phyloP scores from a whole-genome alignment of 192 early-diverging fungal genomes.

The Lunasporangiospora selenospora region DNA sequence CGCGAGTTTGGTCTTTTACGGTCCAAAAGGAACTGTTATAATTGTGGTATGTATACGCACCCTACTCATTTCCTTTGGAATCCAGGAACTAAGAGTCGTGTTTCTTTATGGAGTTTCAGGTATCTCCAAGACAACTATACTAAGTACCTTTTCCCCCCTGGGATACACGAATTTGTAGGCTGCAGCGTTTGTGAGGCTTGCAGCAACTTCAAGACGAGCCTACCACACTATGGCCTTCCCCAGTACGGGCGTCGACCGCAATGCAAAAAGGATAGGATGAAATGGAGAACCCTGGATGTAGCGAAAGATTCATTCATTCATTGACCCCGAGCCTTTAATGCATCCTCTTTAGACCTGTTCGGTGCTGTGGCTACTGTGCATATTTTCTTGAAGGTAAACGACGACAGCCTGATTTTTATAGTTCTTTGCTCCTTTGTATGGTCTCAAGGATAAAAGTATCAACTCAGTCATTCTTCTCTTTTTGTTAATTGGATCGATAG shows the following conservation, averaged over 20 bases:
- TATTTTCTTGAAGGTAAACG: slow-evolving; percentile 29
- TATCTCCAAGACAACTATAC: too few relatives aligned
- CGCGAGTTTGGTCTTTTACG: slow-evolving; percentile 1
- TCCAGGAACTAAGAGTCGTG: too few relatives aligned
- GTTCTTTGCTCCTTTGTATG: neutral
- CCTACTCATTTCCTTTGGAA: neutral
- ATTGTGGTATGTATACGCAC: slow-evolving; percentile 18
- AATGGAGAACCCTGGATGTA: neutral
- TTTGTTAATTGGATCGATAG: neutral
- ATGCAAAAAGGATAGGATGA: too few relatives aligned
- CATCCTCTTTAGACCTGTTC: slow-evolving; percentile 8
- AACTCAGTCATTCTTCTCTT: neutral
- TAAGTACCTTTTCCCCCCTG: too few relatives aligned
- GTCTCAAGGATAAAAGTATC: too few relatives aligned
- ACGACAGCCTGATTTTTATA: neutral
- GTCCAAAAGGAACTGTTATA: slow-evolving; percentile 11
- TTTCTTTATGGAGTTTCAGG: neutral
- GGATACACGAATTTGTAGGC: neutral
- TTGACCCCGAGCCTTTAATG: neutral
- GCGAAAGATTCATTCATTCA: neutral
- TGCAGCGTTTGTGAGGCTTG: slow-evolving; percentile 15
- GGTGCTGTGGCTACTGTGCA: slow-evolving; percentile 29
- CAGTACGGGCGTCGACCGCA: too few relatives aligned
- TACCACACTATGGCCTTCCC: slow-evolving; percentile 22
- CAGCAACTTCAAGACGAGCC: slow-evolving; percentile 18